A percentile compares a stretch with the other conserved stretches of the same genome.
Evolutionary conservation across 2,329 filamentous ascomycete genomes (phyloP).

Genomic region (Xylariaceae sp.): DNA sequence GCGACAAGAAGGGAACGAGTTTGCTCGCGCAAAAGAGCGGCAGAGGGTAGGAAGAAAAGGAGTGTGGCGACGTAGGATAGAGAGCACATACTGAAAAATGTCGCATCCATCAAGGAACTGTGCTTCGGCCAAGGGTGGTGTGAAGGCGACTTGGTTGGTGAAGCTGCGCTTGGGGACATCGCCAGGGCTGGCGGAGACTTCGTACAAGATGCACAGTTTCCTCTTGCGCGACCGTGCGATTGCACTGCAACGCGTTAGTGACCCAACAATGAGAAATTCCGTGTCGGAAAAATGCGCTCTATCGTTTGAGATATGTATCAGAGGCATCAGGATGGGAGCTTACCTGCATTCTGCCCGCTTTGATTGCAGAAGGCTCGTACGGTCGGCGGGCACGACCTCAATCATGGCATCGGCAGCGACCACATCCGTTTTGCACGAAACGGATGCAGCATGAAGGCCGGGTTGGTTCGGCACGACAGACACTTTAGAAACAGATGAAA

Average conservation of each 20-base stretch:
- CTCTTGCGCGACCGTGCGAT: slow-evolving; percentile 82
- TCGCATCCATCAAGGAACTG: slow-evolving; percentile 55
- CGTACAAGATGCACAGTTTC: slow-evolving; percentile 84
- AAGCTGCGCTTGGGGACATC: slow-evolving; percentile 57
- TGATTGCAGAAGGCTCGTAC: slow-evolving; percentile 62
- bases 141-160: slow-evolving; percentile 53
- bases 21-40: slow-evolving; percentile 4
- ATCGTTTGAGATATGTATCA: slow-evolving; percentile 35
- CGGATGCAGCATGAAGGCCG: slow-evolving; percentile 41
- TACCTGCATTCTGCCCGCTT: slow-evolving; percentile 61
- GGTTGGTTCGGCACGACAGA: slow-evolving; percentile 5
- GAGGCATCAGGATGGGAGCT: slow-evolving; percentile 22
- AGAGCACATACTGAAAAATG: slow-evolving; percentile 54
- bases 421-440: slow-evolving; percentile 66
- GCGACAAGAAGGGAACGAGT: slow-evolving; percentile 1
- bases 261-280: slow-evolving; percentile 39
- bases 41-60: slow-evolving; percentile 4
- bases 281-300: slow-evolving; percentile 49
- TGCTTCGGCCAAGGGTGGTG: slow-evolving; percentile 48
- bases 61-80: background rate
- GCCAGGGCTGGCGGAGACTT: slow-evolving; percentile 67
- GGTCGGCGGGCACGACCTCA: slow-evolving; percentile 65
- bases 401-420: slow-evolving; percentile 65
- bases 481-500: slow-evolving; percentile 34
- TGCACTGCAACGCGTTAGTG: slow-evolving; percentile 53